Evolutionary conservation across 768 basidiomycete genomes (phyloP).

Genomic region (Naganishia onofrii): DNA sequence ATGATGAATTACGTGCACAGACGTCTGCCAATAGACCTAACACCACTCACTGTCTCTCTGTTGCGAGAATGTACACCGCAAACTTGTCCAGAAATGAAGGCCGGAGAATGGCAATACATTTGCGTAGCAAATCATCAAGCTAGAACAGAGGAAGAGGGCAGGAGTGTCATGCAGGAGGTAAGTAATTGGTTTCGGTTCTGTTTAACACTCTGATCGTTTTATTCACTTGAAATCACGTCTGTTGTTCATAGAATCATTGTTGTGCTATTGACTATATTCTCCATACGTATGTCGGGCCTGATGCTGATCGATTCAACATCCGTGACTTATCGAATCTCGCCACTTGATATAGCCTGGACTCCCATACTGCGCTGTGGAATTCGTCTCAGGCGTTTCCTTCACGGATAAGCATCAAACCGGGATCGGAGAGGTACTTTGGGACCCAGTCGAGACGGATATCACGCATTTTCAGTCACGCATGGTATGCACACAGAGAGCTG

Average conservation of each 20-base stretch:
- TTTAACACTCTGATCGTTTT: too few species aligned
- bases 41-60: slow-evolving; percentile 46
- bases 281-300: slow-evolving; percentile 47
- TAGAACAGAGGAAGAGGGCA: slow-evolving; percentile 52
- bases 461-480: slow-evolving; percentile 93
- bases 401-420: slow-evolving; percentile 72
- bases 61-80: slow-evolving; percentile 64
- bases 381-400: slow-evolving; percentile 89
- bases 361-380: slow-evolving; percentile 85
- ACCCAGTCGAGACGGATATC: slow-evolving; percentile 86
- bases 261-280: slow-evolving; percentile 86
- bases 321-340: background rate
- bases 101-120: slow-evolving; percentile 95
- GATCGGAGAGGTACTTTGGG: slow-evolving; percentile 82
- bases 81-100: slow-evolving; percentile 95
- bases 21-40: slow-evolving; percentile 51
- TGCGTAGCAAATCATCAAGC: slow-evolving; percentile 68
- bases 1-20: slow-evolving; percentile 30
- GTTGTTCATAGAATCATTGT: slow-evolving; percentile 60
- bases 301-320: background rate
- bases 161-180: slow-evolving; percentile 81
- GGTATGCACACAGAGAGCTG: slow-evolving; percentile 87
- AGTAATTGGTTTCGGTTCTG: too few species aligned
- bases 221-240: too few species aligned
- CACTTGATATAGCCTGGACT: slow-evolving; percentile 70